Conservation (phyloP, 495 filamentous ascomycete genomes). For the Geopyxis carbonaria region DNA sequence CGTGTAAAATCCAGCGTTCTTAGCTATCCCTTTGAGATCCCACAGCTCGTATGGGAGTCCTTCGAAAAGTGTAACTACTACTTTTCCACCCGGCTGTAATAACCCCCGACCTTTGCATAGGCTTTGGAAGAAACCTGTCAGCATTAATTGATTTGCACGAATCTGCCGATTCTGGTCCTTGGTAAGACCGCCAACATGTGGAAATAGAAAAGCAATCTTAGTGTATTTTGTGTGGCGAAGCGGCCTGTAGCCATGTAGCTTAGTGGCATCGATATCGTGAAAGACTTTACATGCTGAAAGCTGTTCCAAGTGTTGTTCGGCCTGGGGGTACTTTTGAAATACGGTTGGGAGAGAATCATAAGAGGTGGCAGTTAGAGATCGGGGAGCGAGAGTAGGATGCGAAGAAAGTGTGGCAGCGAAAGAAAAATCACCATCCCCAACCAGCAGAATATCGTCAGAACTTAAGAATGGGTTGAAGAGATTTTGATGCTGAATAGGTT, state of each 20-base stretch:
- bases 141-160: conserved; percentile 73
- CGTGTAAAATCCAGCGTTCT: conserved; percentile 60
- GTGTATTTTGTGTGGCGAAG: conserved; percentile 40
- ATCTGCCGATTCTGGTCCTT: conserved; percentile 93
- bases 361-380: conserved; percentile 33
- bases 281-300: conserved; percentile 27
- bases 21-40: conserved; percentile 75
- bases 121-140: conserved; percentile 64
- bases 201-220: conserved; percentile 84
- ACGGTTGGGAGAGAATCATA: conserved; percentile 39
- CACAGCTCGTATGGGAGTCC: conserved; percentile 85
- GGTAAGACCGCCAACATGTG: conserved; percentile 77
- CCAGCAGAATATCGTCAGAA: conserved; percentile 44
- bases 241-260: conserved; percentile 32
- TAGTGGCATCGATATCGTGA: conserved; percentile 60
- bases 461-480: conserved; percentile 61
- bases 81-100: conserved; percentile 39
- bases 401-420: conserved; percentile 71
- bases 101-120: conserved; percentile 28
- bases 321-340: conserved; percentile 61
- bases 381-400: conserved; percentile 39
- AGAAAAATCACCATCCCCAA: conserved; percentile 91
- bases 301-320: conserved; percentile 34
- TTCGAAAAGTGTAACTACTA: conserved; percentile 80
- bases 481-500: conserved; percentile 28